A percentile compares a stretch with the other conserved stretches of the same genome.
phyloP scores from a whole-genome alignment of 176 grass and related monocot genomes.

The Rhipidocladum racemiflorum region DNA sequence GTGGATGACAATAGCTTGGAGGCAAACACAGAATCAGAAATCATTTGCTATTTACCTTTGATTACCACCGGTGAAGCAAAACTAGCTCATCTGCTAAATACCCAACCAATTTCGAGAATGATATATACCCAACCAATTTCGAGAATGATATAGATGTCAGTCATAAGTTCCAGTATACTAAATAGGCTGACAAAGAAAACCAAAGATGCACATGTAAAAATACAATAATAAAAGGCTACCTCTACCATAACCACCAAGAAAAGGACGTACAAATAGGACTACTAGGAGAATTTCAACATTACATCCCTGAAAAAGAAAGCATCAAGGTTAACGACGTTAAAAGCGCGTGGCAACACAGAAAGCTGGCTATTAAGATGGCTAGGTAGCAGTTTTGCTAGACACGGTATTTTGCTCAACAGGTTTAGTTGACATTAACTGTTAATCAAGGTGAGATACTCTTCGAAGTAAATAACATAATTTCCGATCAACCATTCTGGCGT shows the following conservation, averaged over 20 bases:
- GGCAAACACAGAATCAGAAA: no score
- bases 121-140: background rate
- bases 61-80: no score
- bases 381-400: constrained; percentile 3
- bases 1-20: no score
- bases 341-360: background rate
- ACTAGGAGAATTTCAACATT: background rate
- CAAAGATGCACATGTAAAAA: background rate
- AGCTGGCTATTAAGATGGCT: constrained; percentile 3
- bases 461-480: constrained; percentile 7
- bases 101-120: background rate
- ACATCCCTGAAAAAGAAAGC: background rate
- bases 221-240: background rate
- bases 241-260: background rate
- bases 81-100: no score
- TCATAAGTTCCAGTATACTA: no score
- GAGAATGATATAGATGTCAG: background rate
- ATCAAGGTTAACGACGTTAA: background rate
- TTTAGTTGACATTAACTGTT: constrained; percentile 19
- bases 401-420: background rate
- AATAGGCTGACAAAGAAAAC: background rate
- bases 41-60: background rate
- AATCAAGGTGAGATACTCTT: constrained; percentile 19
- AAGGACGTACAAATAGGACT: background rate
- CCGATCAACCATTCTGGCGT: background rate